These are phyloP conservation scores for Oxytropis ochrocephala DNA, from an alignment of 306 rosid species.

Conservation along the genomic window DNA sequence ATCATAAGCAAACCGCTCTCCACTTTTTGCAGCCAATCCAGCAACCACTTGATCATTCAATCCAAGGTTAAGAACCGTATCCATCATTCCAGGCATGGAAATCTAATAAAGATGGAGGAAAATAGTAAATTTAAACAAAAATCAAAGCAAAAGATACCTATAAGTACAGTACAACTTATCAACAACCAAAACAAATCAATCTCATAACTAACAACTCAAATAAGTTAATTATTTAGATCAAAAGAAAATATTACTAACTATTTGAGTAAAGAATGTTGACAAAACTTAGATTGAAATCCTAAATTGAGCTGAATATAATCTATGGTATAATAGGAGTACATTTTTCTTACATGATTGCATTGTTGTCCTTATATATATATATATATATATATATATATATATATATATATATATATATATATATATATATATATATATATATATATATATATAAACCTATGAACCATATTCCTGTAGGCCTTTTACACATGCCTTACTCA, in stretches of 20 bases:
- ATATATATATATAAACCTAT: background rate
- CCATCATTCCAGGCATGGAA: constrained; percentile 99
- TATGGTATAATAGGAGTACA: background rate
- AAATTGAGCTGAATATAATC: background rate
- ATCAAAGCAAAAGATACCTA: background rate
- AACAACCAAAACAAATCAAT: background rate
- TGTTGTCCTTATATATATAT: background rate
- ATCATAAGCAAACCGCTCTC: constrained; percentile 93
- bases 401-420: background rate
- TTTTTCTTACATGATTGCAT: background rate
- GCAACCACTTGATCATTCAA: constrained; percentile 81
- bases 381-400: background rate
- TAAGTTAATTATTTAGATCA: background rate
- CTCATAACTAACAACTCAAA: background rate
- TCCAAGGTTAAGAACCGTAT: constrained; percentile 98
- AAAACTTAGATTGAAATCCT: background rate
- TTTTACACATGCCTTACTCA: background rate
- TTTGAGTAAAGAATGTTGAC: background rate
- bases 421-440: background rate
- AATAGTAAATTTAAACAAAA: constrained; percentile 5
- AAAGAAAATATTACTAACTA: background rate
- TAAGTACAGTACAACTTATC: background rate
- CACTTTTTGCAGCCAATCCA: constrained; percentile 86
- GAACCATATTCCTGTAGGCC: background rate
- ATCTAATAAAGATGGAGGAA: constrained; percentile 36